Evolutionary conservation across 805 yeast species (phyloP), one percentile per base, ranked within the genome.

Genomic region (Candida sanyiensis): DNA sequence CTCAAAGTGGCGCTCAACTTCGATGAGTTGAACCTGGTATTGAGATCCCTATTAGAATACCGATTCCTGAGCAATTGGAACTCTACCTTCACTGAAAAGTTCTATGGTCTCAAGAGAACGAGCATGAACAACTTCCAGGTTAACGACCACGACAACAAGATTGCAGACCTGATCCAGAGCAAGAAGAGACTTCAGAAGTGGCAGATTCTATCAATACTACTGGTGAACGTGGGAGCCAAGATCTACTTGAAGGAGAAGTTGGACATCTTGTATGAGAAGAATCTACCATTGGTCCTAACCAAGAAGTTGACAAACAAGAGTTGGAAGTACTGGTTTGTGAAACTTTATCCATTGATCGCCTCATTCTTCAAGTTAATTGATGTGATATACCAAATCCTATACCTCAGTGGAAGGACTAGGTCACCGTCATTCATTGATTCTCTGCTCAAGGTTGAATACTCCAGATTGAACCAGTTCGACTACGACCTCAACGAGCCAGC

Each of bases 81-180:
- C 51, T 76, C 94, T 0, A 76, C 93, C 3, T 86, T 90, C 52
- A 86, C 95, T 1, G 97, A 90, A 58, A 83, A 84, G 54, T 90
- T 90, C 56, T 90, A 90, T 55, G 97, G 97, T 2, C 62, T 90
- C 46, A 87, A 87, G 54, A 67, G 95, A 25, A 54, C 67, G 18
- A 58, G 61, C 37, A 43, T 50, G 34, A 46, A 45, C 9, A 53
- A 55, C 28, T 53, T 52, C 56, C 41, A 66, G 53, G 28, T 73
- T 65, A 17, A 59, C 9, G 51, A 53, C 36, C 35, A 34, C 5
- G 42, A 47, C 28, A 32, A 28, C 61, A 12, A 58, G 60, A 54
- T 67, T 57, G n/a, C 42, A 18, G 50, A 50, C 20, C 38, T 60
- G 32, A 60, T 80, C 3, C 81, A 78, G 39, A 61, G 62, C 26